phyloP scores from a whole-genome alignment of 768 basidiomycete genomes.

The Grammothele lineata region DNA sequence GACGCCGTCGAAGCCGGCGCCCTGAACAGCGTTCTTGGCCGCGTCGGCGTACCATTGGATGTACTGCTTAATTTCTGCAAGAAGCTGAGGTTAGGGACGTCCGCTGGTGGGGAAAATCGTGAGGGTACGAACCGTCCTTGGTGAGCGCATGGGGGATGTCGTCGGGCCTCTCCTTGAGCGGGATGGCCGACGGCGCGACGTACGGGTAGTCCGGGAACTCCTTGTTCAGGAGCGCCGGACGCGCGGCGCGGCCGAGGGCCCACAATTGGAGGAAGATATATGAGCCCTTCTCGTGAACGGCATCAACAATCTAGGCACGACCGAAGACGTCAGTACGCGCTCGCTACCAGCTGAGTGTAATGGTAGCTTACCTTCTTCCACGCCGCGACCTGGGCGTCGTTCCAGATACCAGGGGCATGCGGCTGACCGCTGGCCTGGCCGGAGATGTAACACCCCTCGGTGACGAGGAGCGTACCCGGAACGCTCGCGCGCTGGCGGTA shows the following conservation, averaged over 20 bases:
- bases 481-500: constrained; percentile 43
- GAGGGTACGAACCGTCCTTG: not conserved
- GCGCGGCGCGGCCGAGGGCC: constrained; percentile 47
- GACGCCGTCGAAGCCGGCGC: constrained; percentile 45
- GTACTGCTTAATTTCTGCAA: constrained; percentile 31
- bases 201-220: constrained; percentile 30
- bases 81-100: not conserved
- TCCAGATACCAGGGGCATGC: constrained; percentile 63
- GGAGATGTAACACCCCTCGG: constrained; percentile 54
- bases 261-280: constrained; percentile 54
- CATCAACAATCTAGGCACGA: constrained; percentile 46
- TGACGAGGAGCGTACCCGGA: constrained; percentile 51
- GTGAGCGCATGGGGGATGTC: constrained; percentile 23
- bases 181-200: constrained; percentile 31
- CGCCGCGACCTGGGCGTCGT: constrained; percentile 45
- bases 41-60: constrained; percentile 24
- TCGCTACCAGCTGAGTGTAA: not conserved
- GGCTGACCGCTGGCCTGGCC: constrained; percentile 43
- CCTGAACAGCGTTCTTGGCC: constrained; percentile 25
- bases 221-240: constrained; percentile 29
- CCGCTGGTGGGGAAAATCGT: not conserved
- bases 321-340: not conserved
- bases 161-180: constrained; percentile 2
- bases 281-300: constrained; percentile 49
- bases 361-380: constrained; percentile 41